phyloP scores from a whole-genome alignment of 2,329 filamentous ascomycete genomes.

The Aureobasidium namibiae region DNA sequence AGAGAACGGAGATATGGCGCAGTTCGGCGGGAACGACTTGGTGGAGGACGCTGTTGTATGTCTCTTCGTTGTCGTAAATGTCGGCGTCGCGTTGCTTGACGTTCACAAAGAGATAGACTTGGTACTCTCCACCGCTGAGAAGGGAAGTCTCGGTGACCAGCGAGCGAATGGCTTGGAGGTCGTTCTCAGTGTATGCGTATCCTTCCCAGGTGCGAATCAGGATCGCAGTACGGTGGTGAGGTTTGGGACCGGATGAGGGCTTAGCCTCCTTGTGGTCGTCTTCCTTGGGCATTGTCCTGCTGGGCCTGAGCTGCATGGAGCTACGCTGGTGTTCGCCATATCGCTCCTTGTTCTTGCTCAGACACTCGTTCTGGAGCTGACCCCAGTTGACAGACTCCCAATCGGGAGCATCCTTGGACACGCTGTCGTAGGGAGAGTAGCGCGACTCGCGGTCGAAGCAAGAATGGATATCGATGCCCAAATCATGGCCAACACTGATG shows the following conservation, averaged over 20 bases:
- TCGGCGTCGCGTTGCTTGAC: conserved; percentile 46
- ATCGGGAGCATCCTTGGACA: conserved; percentile 33
- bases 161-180: conserved; percentile 37
- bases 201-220: conserved; percentile 40
- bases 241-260: conserved; percentile 20
- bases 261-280: neutral
- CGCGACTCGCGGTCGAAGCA: conserved; percentile 54
- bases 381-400: conserved; percentile 66
- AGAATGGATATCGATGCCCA: conserved; percentile 57
- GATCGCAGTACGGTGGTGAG: conserved; percentile 37
- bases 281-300: conserved; percentile 18
- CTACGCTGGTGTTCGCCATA: conserved; percentile 38
- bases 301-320: conserved; percentile 18
- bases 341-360: conserved; percentile 57
- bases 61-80: conserved; percentile 51
- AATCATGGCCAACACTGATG: conserved; percentile 51
- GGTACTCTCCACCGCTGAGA: conserved; percentile 39
- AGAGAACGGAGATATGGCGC: conserved; percentile 61
- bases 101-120: conserved; percentile 40
- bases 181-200: conserved; percentile 39
- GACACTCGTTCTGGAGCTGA: conserved; percentile 57
- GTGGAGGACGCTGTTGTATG: conserved; percentile 53
- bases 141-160: conserved; percentile 40
- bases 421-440: conserved; percentile 47
- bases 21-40: conserved; percentile 63